phyloP scores from a whole-genome alignment of 2,329 filamentous ascomycete species.

The Chrysosporium queenslandicum region DNA sequence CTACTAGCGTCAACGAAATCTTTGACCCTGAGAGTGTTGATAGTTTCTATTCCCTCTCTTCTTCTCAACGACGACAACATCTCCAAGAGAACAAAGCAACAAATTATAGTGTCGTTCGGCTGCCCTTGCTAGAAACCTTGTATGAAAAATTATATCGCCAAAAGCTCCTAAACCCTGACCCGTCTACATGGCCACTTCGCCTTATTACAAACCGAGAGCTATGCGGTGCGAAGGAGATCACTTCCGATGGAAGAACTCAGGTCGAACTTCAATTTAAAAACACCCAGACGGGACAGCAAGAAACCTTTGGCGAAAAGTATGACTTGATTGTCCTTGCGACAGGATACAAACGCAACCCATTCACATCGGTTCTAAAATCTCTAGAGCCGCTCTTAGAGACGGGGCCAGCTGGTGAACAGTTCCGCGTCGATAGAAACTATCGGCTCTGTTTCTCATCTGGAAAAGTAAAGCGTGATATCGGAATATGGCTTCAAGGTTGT shows the following conservation, averaged over 20 bases:
- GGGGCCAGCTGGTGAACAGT: slow-evolving; percentile 8
- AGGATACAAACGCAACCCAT: slow-evolving; percentile 68
- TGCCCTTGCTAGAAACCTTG: slow-evolving; percentile 79
- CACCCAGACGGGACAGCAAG: slow-evolving; percentile 2
- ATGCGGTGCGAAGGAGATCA: slow-evolving; percentile 47
- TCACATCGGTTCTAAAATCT: slow-evolving; percentile 61
- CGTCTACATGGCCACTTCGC: slow-evolving; percentile 68
- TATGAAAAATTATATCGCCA: slow-evolving; percentile 86
- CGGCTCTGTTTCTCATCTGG: slow-evolving; percentile 59
- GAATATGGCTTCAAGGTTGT: slow-evolving; percentile 88
- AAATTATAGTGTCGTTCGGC: slow-evolving; percentile 88
- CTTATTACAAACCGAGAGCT: slow-evolving; percentile 64
- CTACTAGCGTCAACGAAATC: slow-evolving; percentile 73
- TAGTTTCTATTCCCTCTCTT: slow-evolving; percentile 58
- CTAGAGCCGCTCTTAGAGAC: slow-evolving; percentile 13
- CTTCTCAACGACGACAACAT: slow-evolving; percentile 50
- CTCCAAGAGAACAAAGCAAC: slow-evolving; percentile 67
- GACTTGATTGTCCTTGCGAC: slow-evolving; percentile 80
- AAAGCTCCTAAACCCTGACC: slow-evolving; percentile 58
- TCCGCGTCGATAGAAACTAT: slow-evolving; percentile 65
- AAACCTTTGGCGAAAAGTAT: slow-evolving; percentile 43
- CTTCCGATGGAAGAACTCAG: slow-evolving; percentile 29
- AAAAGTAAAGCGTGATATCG: slow-evolving; percentile 60
- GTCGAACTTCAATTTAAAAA: slow-evolving; percentile 14
- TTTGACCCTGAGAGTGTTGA: slow-evolving; percentile 86